Conservation (phyloP, 2,329 filamentous ascomycete genomes). For the Colletotrichum scovillei region DNA sequence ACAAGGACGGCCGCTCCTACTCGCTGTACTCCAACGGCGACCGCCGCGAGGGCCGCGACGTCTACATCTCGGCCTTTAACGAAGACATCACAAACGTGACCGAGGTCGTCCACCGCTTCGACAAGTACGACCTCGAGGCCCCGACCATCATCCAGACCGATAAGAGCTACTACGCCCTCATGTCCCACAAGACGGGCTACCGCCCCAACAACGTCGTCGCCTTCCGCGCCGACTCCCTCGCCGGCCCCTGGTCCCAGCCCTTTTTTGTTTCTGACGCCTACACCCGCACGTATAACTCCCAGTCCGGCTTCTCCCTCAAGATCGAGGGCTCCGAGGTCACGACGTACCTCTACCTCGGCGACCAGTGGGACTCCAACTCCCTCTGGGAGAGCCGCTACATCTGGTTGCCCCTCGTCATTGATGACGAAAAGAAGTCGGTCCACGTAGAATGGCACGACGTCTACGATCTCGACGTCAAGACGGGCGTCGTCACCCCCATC, state of each 20-base stretch:
- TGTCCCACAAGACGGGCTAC: conserved; percentile 74
- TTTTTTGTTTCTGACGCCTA: conserved; percentile 61
- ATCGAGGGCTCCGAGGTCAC: conserved; percentile 61
- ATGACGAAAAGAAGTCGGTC: conserved; percentile 60
- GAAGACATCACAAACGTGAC: conserved; percentile 62
- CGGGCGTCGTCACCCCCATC: conserved; percentile 58
- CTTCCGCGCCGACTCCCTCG: conserved; percentile 60
- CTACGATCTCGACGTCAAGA: conserved; percentile 63
- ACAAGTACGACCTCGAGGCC: conserved; percentile 70
- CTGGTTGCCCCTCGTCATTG: conserved; percentile 64
- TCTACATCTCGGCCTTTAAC: conserved; percentile 67
- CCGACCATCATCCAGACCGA: conserved; percentile 71
- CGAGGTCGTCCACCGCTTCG: conserved; percentile 63
- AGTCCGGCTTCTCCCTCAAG: conserved; percentile 60
- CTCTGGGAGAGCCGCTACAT: conserved; percentile 67
- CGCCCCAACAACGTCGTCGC: conserved; percentile 71
- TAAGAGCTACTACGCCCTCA: conserved; percentile 68
- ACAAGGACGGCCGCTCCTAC: conserved; percentile 66
- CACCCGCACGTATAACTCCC: conserved; percentile 63
- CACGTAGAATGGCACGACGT: conserved; percentile 63
- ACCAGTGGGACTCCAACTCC: conserved; percentile 63
- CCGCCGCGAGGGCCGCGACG: conserved; percentile 63
- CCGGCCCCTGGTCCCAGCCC: conserved; percentile 63
- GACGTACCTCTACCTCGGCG: conserved; percentile 61
- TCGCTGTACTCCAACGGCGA: conserved; percentile 71